These are phyloP conservation scores for Penicillium hesseltinei DNA, from an alignment of 2,329 filamentous ascomycete species.

Conservation along the genomic window DNA sequence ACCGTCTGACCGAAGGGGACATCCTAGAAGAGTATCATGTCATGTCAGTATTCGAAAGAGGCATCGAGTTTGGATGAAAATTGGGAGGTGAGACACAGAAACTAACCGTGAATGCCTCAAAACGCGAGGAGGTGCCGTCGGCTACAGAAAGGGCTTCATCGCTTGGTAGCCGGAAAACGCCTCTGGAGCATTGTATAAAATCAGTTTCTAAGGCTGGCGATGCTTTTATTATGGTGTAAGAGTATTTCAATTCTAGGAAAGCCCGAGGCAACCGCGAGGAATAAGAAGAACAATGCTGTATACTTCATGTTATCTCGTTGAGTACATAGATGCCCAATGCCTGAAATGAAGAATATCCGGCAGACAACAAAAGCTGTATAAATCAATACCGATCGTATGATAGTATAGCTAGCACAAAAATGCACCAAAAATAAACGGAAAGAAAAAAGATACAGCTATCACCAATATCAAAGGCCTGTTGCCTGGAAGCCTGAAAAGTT, in stretches of 20 bases:
- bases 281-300: neutral
- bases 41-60: neutral
- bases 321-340: neutral
- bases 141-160: neutral
- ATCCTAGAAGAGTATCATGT: neutral
- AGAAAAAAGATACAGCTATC: neutral
- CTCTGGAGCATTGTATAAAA: neutral
- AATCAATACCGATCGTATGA: neutral
- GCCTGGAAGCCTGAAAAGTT: neutral
- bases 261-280: neutral
- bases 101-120: neutral
- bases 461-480: neutral
- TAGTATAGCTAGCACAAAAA: neutral
- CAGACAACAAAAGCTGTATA: neutral
- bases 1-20: neutral
- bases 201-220: neutral
- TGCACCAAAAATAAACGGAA: neutral
- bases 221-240: neutral
- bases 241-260: neutral
- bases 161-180: neutral
- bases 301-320: neutral
- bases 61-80: neutral
- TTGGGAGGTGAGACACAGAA: neutral
- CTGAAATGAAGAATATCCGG: neutral
- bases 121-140: neutral